Percentiles rank a stretch among this genome's conserved stretches.
Evolutionary conservation across 805 yeast species (phyloP).

Genomic region (Pichia rugopelliculosa): DNA sequence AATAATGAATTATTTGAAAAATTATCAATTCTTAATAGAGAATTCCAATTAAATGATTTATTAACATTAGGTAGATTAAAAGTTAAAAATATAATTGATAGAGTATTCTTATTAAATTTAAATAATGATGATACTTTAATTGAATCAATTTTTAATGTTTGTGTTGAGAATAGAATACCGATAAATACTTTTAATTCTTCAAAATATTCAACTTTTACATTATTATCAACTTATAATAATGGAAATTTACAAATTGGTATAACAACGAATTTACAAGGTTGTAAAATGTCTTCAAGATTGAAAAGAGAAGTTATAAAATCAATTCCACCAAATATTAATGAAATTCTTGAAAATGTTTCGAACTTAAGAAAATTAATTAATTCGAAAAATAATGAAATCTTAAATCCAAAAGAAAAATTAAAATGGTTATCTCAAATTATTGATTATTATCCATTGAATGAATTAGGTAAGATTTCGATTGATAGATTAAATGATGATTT

Average conservation of each 20-base stretch:
- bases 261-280: slow-evolving; percentile 84
- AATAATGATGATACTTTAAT: slow-evolving; percentile 23
- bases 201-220: slow-evolving; percentile 64
- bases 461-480: slow-evolving; percentile 52
- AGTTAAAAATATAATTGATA: slow-evolving; percentile 62
- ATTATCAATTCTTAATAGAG: slow-evolving; percentile 17
- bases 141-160: slow-evolving; percentile 37
- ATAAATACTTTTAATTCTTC: slow-evolving; percentile 72
- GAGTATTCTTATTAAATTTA: slow-evolving; percentile 53
- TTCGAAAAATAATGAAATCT: slow-evolving; percentile 31
- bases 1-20: background rate
- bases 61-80: slow-evolving; percentile 51
- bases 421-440: slow-evolving; percentile 87
- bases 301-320: slow-evolving; percentile 61
- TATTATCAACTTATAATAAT: slow-evolving; percentile 61
- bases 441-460: slow-evolving; percentile 76
- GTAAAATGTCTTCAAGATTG: slow-evolving; percentile 74
- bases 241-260: slow-evolving; percentile 74
- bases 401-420: slow-evolving; percentile 47
- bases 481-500: slow-evolving; percentile 41
- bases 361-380: slow-evolving; percentile 38
- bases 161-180: slow-evolving; percentile 66
- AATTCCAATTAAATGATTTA: slow-evolving; percentile 39
- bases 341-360: slow-evolving; percentile 64
- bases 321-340: slow-evolving; percentile 65